Conservation (phyloP, 345 rosid species). For the Aethionema arabicum region DNA sequence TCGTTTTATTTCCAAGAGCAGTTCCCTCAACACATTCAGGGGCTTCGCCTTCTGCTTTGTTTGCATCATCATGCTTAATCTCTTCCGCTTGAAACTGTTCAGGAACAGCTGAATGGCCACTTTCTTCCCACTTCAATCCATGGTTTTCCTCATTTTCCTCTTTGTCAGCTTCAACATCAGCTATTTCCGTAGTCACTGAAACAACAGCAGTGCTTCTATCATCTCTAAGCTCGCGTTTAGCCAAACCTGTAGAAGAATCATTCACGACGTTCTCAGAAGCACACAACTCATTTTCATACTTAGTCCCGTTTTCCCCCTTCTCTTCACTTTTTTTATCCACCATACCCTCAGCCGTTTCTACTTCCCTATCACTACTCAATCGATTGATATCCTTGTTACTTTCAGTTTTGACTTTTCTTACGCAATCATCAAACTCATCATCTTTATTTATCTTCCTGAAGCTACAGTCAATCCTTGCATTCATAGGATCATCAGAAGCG, state of each 20-base stretch:
- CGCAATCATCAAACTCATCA: constrained; percentile 16
- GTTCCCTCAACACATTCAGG: constrained; percentile 37
- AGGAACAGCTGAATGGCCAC: constrained; percentile 33
- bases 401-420: constrained; percentile 27
- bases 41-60: constrained; percentile 41
- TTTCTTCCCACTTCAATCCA: constrained; percentile 38
- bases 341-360: constrained; percentile 34
- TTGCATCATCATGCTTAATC: constrained; percentile 39
- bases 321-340: constrained; percentile 30
- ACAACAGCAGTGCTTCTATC: constrained; percentile 10
- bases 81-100: constrained; percentile 39
- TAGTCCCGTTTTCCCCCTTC: constrained; percentile 32
- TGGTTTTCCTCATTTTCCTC: constrained; percentile 33
- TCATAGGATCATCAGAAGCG: constrained; percentile 27
- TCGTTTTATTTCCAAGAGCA: constrained; percentile 32
- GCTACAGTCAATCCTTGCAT: constrained; percentile 12
- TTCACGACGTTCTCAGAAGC: constrained; percentile 36
- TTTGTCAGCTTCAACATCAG: constrained; percentile 29
- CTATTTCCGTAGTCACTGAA: constrained; percentile 22
- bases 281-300: constrained; percentile 39
- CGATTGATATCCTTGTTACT: constrained; percentile 24
- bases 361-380: constrained; percentile 24
- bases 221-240: constrained; percentile 17
- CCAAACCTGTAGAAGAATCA: constrained; percentile 23
- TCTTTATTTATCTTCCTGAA: constrained; percentile 6